Conservation (phyloP, 2,329 filamentous ascomycete genomes). For the Ciborinia camelliae region DNA sequence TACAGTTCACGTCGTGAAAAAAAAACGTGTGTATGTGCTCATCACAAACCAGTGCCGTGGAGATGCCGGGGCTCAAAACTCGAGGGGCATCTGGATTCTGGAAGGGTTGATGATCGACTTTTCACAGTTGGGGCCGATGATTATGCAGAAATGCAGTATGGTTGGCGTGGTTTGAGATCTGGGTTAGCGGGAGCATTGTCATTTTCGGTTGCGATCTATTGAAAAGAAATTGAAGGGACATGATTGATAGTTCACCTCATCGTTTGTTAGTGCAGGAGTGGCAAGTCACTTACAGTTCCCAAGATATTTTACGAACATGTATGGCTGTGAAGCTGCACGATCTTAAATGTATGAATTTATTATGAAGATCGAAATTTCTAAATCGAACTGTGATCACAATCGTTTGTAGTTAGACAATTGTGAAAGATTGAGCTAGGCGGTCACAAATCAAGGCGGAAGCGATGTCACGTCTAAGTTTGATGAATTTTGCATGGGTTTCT, state of each 20-base stretch:
- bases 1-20: not conserved
- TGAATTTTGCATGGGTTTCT: not conserved
- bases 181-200: not conserved
- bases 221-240: constrained; percentile 10
- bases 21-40: constrained; percentile 4
- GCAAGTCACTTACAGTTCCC: not conserved
- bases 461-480: not conserved
- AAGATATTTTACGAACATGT: not conserved
- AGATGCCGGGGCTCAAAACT: not conserved
- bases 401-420: not conserved
- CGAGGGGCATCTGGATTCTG: not conserved
- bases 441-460: not conserved
- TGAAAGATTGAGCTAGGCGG: not conserved
- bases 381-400: no score
- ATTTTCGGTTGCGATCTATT: not conserved
- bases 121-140: not conserved
- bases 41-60: not conserved
- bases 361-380: not conserved
- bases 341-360: constrained; percentile 2
- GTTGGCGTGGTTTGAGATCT: not conserved
- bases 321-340: not conserved
- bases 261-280: not conserved
- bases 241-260: constrained; percentile 2
- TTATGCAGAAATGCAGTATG: not conserved
- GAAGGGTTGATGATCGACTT: not conserved